Evolutionary conservation across 2,329 filamentous ascomycete species (phyloP), one percentile per base, ranked within the genome.

Genomic region (Penicillium sp.): DNA sequence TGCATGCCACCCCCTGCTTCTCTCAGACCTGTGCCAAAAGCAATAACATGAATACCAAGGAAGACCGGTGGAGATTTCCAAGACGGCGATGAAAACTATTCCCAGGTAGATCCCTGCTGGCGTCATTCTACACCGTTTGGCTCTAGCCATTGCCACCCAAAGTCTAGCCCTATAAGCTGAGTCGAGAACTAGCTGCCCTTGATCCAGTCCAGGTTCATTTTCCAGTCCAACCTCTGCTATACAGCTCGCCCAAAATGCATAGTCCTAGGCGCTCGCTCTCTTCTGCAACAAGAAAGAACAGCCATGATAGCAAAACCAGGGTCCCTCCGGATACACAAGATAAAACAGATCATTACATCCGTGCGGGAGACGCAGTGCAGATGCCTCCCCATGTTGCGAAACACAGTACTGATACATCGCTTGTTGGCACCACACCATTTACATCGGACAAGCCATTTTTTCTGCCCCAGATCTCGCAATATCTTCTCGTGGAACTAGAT

Each of bases 401-500:
- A 20, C 18, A 46, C 29, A 28, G 38, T 15, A 43, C 27, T 13
- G 27, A 46, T 46, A 7, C 28, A 18, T 33, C 28, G 2, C 42
- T 24, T 10, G 7, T 3, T 5, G 46, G 35, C 7, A 43, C 9
- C 15, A n/a, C 27, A 5, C n/a, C 28, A 2, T 24, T 8, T 29
- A 6, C 12, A 9, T 13, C 15, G 4, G 41, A 38, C 7, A 43
- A 29, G 4, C 6, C 4, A 23, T 35, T 40, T 6, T 32, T 25
- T 7, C 13, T 10, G 1, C 47, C 35, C 10, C 35, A 25, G 6
- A 24, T 55, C 32, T 46, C 43, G 5, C 32, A 39, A 9, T 52
- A 55, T 45, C 44, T 57, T 5, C 27, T 46, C 12, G 31, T 31
- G 10, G 53, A 59, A 25, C 33, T 69, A 20, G 54, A 67, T 23